Conservation (phyloP, 768 basidiomycete genomes). For the Psilocybe tampanensis region DNA sequence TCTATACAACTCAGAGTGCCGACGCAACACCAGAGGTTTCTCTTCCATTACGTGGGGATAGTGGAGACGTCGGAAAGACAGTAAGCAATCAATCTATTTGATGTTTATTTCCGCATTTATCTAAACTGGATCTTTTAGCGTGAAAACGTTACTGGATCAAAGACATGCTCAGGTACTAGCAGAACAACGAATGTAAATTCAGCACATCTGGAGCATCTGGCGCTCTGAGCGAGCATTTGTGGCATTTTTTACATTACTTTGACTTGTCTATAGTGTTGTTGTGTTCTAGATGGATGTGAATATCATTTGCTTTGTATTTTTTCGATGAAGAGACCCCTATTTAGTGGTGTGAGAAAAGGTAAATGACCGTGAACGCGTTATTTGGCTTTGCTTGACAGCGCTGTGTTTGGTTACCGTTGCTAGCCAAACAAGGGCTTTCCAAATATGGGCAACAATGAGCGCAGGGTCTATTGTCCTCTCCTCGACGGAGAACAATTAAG, state of each 20-base stretch:
- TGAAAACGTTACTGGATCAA: too few relatives aligned
- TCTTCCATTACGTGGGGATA: too few relatives aligned
- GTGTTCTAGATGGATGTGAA: not conserved
- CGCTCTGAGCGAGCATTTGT: not conserved
- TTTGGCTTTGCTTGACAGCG: constrained; percentile 1
- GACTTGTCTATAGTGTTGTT: not conserved
- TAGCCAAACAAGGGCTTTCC: constrained; percentile 7
- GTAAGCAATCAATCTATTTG: too few relatives aligned
- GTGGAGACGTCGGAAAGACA: too few relatives aligned
- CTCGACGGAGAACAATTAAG: constrained; percentile 7
- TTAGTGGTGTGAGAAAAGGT: not conserved
- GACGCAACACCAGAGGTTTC: too few relatives aligned
- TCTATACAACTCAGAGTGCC: too few relatives aligned
- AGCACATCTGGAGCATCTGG: too few relatives aligned
- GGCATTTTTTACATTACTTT: not conserved
- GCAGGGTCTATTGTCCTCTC: constrained; percentile 6
- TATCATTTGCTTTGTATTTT: not conserved
- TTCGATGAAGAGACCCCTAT: not conserved
- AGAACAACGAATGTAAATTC: too few relatives aligned
- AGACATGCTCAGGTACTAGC: too few relatives aligned
- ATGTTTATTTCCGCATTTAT: too few relatives aligned
- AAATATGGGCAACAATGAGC: constrained; percentile 14
- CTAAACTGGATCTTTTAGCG: too few relatives aligned
- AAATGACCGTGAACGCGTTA: not conserved
- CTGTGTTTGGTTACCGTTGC: not conserved